These are phyloP conservation scores for Camellia sinensis DNA, from an alignment of 148 eudicot genomes.

Conservation along the genomic window DNA sequence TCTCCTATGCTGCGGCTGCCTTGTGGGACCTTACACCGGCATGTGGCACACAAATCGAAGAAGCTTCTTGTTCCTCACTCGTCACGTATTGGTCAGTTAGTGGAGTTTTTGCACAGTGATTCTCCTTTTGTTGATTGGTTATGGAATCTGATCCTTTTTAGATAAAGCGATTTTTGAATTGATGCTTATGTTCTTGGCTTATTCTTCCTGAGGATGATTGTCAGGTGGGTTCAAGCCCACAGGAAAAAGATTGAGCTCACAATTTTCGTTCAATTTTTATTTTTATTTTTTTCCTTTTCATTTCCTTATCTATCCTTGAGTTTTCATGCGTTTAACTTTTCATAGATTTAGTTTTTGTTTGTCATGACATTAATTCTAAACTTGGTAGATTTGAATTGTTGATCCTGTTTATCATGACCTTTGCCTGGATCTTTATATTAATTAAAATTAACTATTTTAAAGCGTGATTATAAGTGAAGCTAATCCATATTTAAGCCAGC, in stretches of 20 bases:
- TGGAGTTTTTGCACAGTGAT: constrained; percentile 7
- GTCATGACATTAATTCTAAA: not conserved
- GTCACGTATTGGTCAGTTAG: constrained; percentile 12
- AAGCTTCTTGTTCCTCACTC: constrained; percentile 37
- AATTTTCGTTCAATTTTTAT: constrained; percentile 4
- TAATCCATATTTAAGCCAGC: not conserved
- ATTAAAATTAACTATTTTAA: not conserved
- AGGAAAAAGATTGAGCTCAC: not conserved
- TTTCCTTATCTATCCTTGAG: not conserved
- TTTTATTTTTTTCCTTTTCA: not conserved
- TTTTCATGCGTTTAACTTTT: not conserved
- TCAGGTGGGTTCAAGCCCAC: constrained; percentile 9
- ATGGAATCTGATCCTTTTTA: constrained; percentile 63
- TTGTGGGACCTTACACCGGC: not conserved
- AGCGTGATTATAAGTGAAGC: not conserved
- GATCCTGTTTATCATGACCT: constrained; percentile 2
- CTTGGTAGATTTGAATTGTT: not conserved
- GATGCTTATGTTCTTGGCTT: constrained; percentile 35
- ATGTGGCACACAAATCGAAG: constrained; percentile 35
- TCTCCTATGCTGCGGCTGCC: not conserved
- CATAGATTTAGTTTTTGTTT: not conserved
- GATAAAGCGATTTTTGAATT: constrained; percentile 32
- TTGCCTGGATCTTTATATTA: not conserved
- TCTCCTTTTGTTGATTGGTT: constrained; percentile 20
- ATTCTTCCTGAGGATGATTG: constrained; percentile 14